Base-by-base conservation (phyloP, 2,329 filamentous ascomycete species). In the Juglanconis oblonga region DNA sequence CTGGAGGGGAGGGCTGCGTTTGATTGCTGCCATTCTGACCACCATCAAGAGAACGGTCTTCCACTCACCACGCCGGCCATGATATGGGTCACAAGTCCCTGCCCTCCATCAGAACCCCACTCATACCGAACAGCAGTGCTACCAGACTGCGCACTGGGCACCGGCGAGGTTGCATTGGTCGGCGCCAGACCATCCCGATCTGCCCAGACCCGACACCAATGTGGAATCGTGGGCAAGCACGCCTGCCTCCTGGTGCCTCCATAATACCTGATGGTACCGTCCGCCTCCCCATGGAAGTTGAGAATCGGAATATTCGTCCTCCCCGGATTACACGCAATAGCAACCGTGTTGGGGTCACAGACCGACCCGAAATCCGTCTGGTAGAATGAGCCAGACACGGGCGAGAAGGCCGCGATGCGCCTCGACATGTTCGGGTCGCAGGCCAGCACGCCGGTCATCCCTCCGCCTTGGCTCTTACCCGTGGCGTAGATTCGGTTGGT, bases 221-320 rank as follows among this genome's bases (percentile, higher is more conserved):
- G 68, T 24, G 73, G 70, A 38, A 83, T 78, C 0, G 75, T 64
- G 1, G 80, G 80, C 51, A 81, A 63, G 54, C 73, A 76, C 0
- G 76, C 77, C 1, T 74, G 74, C 2, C 74, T 72, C 3, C 77
- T 73, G 3, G 60, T 33, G 2, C 74, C 76, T 1, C 80, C 80
- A 2, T 67, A 59, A 61, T 81, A 83, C 0, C 69, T 64, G 38
- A 83, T 81, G 0, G 74, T 79, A 3, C 63, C 70, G 66, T 84
- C 81, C 2, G 64, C 71, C 2, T 73, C 75, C n/a, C 81, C 81
- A 65, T 84, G 81, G 55, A 82, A 77, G 47, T 80, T 77, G 8
- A 83, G 67, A 9, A 84, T 71, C 1, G 80, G 79, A 3, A 81
- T 59, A 4, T 72, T 65, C 0, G 55, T 64, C 42, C 72, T 69